Evolutionary conservation across 169 alveolate genomes (phyloP), one percentile per base, ranked within the genome.

Genomic region (Plasmodium inui): DNA sequence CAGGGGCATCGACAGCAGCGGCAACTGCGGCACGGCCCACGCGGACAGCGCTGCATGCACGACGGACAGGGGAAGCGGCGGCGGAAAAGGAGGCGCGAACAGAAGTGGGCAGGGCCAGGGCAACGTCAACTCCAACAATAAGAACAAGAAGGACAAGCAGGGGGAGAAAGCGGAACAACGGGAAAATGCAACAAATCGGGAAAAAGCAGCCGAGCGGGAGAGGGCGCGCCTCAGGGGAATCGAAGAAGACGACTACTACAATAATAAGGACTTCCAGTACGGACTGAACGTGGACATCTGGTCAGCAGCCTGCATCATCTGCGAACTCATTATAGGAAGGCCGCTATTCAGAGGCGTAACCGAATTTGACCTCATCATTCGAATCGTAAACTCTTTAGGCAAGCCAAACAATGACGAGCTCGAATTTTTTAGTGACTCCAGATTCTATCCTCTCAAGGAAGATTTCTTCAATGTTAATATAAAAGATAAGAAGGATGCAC

Each of bases 251-350:
- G 93, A 86, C 30, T 30, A 78, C 67, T 74, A 55, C 67, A 50
- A 55, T 30, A 78, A 44, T 37, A 86, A 57, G 55, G 94, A 89
- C 34, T 89, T 89, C 34, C 94, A 89, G 32, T 97, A 97, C 80
- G 98, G 98, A 5, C 79, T 97, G 30, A 97, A 97, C 41, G 98
- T 96, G 28, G 98, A 97, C 89, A 95, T 95, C 9, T 97, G 98
- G 98, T 95, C 98, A 22, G 98, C 98, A n/a, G 98, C 98, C 17
- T 97, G 98, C 78, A 97, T 97, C 50, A 96, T 97, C 74, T 98
- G 98, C 28, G 98, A 97, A 89, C 95, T 98, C 96, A 96, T 96
- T 80, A 92, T 97, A 2, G 98, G 98, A 2, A 96, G 83, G 61
- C 98, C 99, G 17, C 86, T 98, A 22, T 98, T 98, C 94, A 97